phyloP scores from a whole-genome alignment of 2,329 filamentous ascomycete species.

The Lachnellula arida region DNA sequence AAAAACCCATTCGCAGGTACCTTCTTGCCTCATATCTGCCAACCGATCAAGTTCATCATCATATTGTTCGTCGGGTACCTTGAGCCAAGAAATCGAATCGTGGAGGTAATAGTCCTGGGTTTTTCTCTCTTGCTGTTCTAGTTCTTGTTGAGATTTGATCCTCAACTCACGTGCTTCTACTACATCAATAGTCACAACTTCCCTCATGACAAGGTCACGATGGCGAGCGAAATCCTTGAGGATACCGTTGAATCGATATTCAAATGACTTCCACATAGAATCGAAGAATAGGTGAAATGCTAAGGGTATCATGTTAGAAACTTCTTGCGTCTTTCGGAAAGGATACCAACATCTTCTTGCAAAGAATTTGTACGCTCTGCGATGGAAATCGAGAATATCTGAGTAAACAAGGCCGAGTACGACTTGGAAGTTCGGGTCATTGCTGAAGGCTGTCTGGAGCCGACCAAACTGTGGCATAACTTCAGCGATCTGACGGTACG shows the following conservation, averaged over 20 bases:
- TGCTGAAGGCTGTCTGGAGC: constrained; percentile 30
- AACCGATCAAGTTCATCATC: constrained; percentile 4
- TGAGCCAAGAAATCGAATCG: constrained; percentile 12
- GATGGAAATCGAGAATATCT: constrained; percentile 47
- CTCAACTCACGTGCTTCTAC: constrained; percentile 8
- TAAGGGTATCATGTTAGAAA: constrained; percentile 8
- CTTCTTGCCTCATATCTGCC: neutral
- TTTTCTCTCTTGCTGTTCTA: neutral
- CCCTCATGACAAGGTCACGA: constrained; percentile 5
- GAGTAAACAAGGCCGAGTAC: constrained; percentile 41
- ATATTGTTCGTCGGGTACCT: neutral
- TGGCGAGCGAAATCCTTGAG: constrained; percentile 7
- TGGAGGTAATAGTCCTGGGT: constrained; percentile 1
- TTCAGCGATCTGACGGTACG: constrained; percentile 37
- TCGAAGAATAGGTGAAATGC: constrained; percentile 13
- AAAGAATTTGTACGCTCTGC: constrained; percentile 43
- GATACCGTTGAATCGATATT: constrained; percentile 8
- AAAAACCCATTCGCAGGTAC: constrained; percentile 13
- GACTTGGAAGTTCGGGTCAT: constrained; percentile 36
- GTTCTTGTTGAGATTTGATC: constrained; percentile 1
- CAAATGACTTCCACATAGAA: constrained; percentile 13
- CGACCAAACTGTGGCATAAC: constrained; percentile 36
- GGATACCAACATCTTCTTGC: constrained; percentile 10
- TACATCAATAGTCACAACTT: constrained; percentile 5
- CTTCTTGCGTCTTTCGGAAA: neutral